Evolutionary conservation across 176 grass and related monocot genomes (phyloP), one percentile per base, ranked within the genome.

Genomic region (Cocos nucifera): DNA sequence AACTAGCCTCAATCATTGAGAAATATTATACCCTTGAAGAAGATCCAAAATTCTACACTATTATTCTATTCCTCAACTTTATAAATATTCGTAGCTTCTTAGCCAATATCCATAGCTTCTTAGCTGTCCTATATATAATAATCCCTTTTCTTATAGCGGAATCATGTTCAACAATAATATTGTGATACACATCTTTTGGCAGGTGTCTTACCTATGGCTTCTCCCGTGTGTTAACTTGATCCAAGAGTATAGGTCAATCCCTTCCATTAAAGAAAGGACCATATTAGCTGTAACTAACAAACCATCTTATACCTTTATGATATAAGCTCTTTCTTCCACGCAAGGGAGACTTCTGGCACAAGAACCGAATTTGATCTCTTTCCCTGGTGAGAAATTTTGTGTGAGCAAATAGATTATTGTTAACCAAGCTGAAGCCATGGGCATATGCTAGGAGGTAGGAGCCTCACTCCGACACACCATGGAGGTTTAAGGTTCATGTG

Each of bases 281-380:
- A 4, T 52, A 71, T 71, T 52, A 61, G 69, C 48, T 71, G 66
- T 58, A 54, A 12, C 35, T 12, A 51, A 61, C 29, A 57, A 69
- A 30, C 53, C 53, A 39, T 68, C 65, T 48, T 17, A 56, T 39
- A 44, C 29, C 12, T 28, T 14, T 5, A 29, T 16, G 29, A 1
- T 8, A 24, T 21, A 57, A 54, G 53, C 66, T 56, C 29, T 22
- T 19, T 17, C 53, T 57, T 12, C 66, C 5, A 23, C 6, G 66
- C 53, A 69, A 23, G 53, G 15, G 27, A 52, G 35, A 25, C 35
- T 56, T 19, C 17, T 51, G 66, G 66, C 66, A 56, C 66, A 69
- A 57, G 28, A 20, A 69, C 22, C 52, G 54, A 69, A 56, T 57
- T 27, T 48, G 66, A 69, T 69, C 53, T 57, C 53, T 56, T 57